Base-by-base conservation (phyloP, 345 rosid species). In the Sonneratia alba region DNA sequence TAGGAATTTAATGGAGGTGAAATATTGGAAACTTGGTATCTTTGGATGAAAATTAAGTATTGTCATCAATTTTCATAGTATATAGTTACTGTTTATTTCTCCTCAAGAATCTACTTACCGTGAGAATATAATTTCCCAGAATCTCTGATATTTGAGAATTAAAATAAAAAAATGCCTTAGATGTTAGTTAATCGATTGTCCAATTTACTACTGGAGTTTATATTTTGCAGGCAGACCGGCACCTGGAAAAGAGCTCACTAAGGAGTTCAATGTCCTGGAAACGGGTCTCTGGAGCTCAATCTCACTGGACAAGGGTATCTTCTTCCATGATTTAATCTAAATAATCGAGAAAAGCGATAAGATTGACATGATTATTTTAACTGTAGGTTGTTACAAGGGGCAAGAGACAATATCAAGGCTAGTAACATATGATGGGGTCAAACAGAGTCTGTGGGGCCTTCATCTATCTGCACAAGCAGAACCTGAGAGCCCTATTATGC, bases 271-370 rank as follows among this genome's bases (percentile, higher is more conserved):
- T 80, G 93, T 91, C 76, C 67, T 93, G 71, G 98, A 91, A 80
- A 93, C 96, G 57, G 87, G 93, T 79, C 87, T 91, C n/a, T 91
- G 97, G 97, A 91, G 87, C 74, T 89, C 93, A 11, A 83, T 93
- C 66, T 93, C 97, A 69, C 73, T 84, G 62, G 85, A 89, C 84
- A 93, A 93, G 77, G 98, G 98, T 91, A 91, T 34, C 12, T 32
- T n/a, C 32, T 45, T 27, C 55, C 13, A 1, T 18, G 4, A 2
- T 21, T 4, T n/a, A 14, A 40, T n/a, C 6, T n/a, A 8, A 8
- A 37, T 57, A 61, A 75, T 53, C 51, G 66, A 66, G 48, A 49
- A 36, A 69, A 51, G 62, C 62, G 16, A 63, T 51, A 66, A 36
- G 36, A 11, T 70, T 73, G 71, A 72, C 51, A 64, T 51, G 45